Conservation (phyloP, 73 alveolate species). For the Diophrys appendiculata region DNA sequence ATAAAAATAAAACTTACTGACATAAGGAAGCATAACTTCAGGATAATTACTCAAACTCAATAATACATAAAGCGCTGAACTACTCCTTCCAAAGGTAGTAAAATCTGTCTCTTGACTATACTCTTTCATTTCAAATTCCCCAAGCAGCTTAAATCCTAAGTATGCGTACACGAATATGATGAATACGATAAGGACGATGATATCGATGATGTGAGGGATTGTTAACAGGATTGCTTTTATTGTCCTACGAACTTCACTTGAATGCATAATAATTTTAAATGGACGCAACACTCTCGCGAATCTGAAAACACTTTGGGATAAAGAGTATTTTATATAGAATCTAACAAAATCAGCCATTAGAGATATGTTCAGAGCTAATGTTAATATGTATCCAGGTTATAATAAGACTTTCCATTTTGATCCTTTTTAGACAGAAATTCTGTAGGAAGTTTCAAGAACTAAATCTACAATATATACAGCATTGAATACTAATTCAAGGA, state of each 20-base stretch:
- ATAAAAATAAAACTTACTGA: background rate
- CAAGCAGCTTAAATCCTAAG: conserved; percentile 3
- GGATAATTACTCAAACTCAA: conserved; percentile 36
- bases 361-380: background rate
- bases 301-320: background rate
- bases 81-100: background rate
- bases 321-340: background rate
- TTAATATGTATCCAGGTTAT: background rate
- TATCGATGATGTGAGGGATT: conserved; percentile 27
- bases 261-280: conserved; percentile 4
- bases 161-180: conserved; percentile 15
- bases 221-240: background rate
- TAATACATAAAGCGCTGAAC: conserved; percentile 5
- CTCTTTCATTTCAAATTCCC: background rate
- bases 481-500: background rate
- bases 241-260: conserved; percentile 25
- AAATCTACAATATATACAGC: background rate
- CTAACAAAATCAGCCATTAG: background rate
- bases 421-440: background rate
- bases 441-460: background rate
- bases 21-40: conserved; percentile 10
- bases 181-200: conserved; percentile 1
- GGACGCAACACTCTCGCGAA: conserved; percentile 21
- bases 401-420: background rate
- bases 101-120: conserved; percentile 21